phyloP scores from a whole-genome alignment of 768 basidiomycete genomes.

The Leccinum fibrillosum region DNA sequence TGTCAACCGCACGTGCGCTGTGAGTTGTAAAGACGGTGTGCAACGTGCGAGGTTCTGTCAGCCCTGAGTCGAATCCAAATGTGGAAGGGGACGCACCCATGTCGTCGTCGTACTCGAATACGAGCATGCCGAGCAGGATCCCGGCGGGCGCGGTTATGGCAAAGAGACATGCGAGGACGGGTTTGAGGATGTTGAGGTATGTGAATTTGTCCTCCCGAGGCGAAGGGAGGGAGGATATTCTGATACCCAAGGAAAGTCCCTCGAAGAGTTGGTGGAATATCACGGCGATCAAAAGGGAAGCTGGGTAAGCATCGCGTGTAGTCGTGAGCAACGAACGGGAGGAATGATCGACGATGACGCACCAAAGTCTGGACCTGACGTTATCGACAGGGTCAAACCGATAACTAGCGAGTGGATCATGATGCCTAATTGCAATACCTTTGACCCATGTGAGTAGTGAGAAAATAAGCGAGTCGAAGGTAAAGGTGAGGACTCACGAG shows the following conservation, averaged over 20 bases:
- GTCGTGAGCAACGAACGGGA: background rate
- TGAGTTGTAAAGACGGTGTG: background rate
- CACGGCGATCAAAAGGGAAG: constrained; percentile 51
- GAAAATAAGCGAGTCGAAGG: background rate
- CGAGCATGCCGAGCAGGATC: constrained; percentile 55
- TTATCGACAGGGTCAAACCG: constrained; percentile 72
- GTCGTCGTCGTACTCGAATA: constrained; percentile 37
- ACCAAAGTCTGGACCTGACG: constrained; percentile 71
- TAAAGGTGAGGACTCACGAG: constrained; percentile 40
- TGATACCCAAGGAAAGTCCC: constrained; percentile 77
- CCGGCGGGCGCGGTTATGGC: constrained; percentile 73
- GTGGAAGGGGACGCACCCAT: constrained; percentile 17
- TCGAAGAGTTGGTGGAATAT: constrained; percentile 85
- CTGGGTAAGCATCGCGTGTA: constrained; percentile 31
- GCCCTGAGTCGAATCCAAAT: background rate
- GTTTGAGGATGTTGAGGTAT: constrained; percentile 39
- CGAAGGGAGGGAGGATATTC: constrained; percentile 66
- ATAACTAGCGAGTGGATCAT: constrained; percentile 84
- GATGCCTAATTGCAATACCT: constrained; percentile 82
- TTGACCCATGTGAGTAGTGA: background rate
- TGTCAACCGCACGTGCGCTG: constrained; percentile 50
- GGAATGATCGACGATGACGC: constrained; percentile 24
- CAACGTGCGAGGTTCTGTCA: background rate
- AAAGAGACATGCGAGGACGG: constrained; percentile 58
- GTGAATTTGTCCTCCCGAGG: constrained; percentile 19